A percentile compares a stretch with the other conserved stretches of the same genome.
These are phyloP conservation scores for Melanopsichium pennsylvanicum DNA, from an alignment of 1,284 basidiomycete species.

Conservation along the genomic window DNA sequence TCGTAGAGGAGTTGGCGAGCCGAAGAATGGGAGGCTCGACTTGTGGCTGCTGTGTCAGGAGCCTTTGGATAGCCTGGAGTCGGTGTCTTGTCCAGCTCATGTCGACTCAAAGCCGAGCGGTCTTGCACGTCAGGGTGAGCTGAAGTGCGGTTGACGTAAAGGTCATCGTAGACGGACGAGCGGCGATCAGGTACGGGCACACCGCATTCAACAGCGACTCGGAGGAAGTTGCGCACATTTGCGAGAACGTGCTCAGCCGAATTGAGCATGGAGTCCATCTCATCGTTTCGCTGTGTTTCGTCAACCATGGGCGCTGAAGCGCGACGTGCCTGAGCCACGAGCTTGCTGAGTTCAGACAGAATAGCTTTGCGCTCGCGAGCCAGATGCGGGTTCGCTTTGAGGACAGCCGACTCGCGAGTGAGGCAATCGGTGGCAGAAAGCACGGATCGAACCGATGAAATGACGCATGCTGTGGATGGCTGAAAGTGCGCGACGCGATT, in stretches of 20 bases:
- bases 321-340: conserved; percentile 83
- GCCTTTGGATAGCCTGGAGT: conserved; percentile 47
- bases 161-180: conserved; percentile 54
- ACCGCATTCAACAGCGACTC: conserved; percentile 80
- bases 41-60: conserved; percentile 11
- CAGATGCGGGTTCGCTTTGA: conserved; percentile 75
- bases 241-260: conserved; percentile 68
- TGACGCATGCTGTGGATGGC: conserved; percentile 76
- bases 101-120: conserved; percentile 3
- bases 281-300: conserved; percentile 61
- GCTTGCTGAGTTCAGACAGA: conserved; percentile 79
- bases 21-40: conserved; percentile 14
- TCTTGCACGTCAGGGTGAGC: neutral
- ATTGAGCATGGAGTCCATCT: conserved; percentile 66
- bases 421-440: conserved; percentile 85
- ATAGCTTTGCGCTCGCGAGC: conserved; percentile 82
- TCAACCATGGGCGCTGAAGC: conserved; percentile 68
- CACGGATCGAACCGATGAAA: conserved; percentile 90
- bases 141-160: conserved; percentile 29
- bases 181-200: conserved; percentile 74
- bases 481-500: conserved; percentile 80
- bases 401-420: conserved; percentile 78
- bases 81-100: conserved; percentile 55
- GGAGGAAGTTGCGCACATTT: conserved; percentile 69
- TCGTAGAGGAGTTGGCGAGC: conserved; percentile 18